phyloP scores from a whole-genome alignment of 2,329 filamentous ascomycete species.

The Erysiphe neolycopersici region DNA sequence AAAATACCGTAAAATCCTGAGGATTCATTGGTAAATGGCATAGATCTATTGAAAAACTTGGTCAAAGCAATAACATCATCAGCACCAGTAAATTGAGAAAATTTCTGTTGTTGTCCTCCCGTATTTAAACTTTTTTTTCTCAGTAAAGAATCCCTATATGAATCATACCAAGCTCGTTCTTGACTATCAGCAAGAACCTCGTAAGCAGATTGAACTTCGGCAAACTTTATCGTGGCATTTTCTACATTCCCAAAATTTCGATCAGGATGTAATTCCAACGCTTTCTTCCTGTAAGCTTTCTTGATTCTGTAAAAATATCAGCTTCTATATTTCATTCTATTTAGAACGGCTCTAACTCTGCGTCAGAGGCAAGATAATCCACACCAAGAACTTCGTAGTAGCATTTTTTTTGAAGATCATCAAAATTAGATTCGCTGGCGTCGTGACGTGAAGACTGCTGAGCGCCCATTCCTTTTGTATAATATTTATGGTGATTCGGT shows the following conservation, averaged over 20 bases:
- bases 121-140: conserved; percentile 19
- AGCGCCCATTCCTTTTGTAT: not conserved
- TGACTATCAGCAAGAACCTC: conserved; percentile 91
- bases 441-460: not conserved
- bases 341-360: conserved; percentile 31
- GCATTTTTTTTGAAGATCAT: conserved; percentile 1
- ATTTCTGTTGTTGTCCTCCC: conserved; percentile 31
- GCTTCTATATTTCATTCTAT: not conserved
- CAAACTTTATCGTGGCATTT: conserved; percentile 59
- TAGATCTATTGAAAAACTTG: conserved; percentile 48
- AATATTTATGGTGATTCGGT: too few species aligned
- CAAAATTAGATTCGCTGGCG: not conserved
- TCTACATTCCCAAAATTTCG: conserved; percentile 74
- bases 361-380: conserved; percentile 44
- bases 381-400: conserved; percentile 15
- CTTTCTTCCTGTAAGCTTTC: conserved; percentile 73
- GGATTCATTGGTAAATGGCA: conserved; percentile 57
- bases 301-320: conserved; percentile 37
- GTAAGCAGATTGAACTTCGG: conserved; percentile 79
- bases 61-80: conserved; percentile 58
- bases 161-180: conserved; percentile 93
- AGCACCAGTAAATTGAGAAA: conserved; percentile 50
- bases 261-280: conserved; percentile 82
- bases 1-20: conserved; percentile 67
- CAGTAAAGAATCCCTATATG: conserved; percentile 66